Base-by-base conservation (phyloP, 2,329 filamentous ascomycete genomes). In the Tolypocladium endophyticum region DNA sequence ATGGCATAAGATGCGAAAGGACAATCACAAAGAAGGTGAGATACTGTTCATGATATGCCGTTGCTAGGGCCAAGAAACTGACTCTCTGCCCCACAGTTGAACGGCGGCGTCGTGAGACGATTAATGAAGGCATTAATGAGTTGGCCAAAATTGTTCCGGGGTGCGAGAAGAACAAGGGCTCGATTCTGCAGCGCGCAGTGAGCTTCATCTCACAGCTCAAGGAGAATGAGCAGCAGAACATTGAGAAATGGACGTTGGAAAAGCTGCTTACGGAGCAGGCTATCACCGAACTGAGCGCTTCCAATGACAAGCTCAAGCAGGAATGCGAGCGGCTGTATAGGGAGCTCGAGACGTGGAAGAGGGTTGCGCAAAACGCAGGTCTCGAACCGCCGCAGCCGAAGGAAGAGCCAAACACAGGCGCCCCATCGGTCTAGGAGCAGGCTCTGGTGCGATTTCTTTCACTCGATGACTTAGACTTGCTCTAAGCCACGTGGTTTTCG, bases 131-230 rank as follows among this genome's bases (percentile, higher is more conserved):
- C 56, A 99, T 99, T 67, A 97, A 97, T 70, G 94, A 97, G 74
- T 84, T 99, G 36, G 90, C 93, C 66, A 97, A 97, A 77, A 96
- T 99, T 65, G 94, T 99, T 0, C 94, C 94, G 0, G 92, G 92
- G 18, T 97, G 93, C 69, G 94, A 99, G 76, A 99, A 97, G 81
- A 97, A 99, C 79, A 99, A 99, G 76, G 94, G 94, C 0, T 95
- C 92, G 2, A 97, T 99, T 64, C 79, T 99, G 43, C 90, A 95
- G 71, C 90, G 93, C 39, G 92, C 94, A 0, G 93, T 97, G 12
- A 87, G 91, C 64, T 97, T 96, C 77, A 97, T 99, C 71, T 89
- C 87, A 14, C 92, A 97, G 70, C 83, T 99, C 45, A 95, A 94
- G 72, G 92, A 97, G 72, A 95, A 96, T 67, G 93, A 96, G 72